Evolutionary conservation across 768 basidiomycete species (phyloP).

Genomic region (Pleurotus citrinopileatus): DNA sequence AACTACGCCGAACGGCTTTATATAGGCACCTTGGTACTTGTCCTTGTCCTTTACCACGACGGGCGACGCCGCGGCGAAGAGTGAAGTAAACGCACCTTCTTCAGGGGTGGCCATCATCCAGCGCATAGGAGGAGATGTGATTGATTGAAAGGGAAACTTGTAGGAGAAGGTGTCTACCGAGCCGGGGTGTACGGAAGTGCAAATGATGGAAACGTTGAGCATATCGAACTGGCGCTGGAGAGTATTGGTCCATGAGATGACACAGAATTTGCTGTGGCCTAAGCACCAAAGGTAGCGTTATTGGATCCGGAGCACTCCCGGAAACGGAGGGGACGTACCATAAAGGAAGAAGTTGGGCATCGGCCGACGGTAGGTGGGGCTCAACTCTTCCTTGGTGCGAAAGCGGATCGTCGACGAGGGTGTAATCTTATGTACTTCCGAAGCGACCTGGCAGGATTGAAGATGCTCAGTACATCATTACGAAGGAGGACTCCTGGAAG

Average conservation of each 20-base stretch:
- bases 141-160: conserved; percentile 18
- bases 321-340: neutral
- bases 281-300: neutral
- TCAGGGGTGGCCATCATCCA: conserved; percentile 25
- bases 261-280: conserved; percentile 47
- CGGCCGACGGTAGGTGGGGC: conserved; percentile 25
- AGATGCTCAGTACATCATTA: neutral
- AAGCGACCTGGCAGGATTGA: conserved; percentile 21
- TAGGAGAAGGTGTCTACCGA: conserved; percentile 28
- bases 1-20: conserved; percentile 32
- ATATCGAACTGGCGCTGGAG: conserved; percentile 41
- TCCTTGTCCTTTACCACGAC: conserved; percentile 26
- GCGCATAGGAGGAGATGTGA: conserved; percentile 19
- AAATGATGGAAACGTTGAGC: conserved; percentile 25
- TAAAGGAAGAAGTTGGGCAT: conserved; percentile 19
- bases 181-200: conserved; percentile 32
- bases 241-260: conserved; percentile 40
- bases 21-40: conserved; percentile 33
- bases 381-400: conserved; percentile 27
- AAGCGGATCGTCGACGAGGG: conserved; percentile 25
- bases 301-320: conserved; percentile 19
- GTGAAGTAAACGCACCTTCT: conserved; percentile 32
- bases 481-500: neutral
- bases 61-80: conserved; percentile 39
- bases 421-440: conserved; percentile 21